Evolutionary conservation across 106 monocot species (phyloP), one percentile per base, ranked within the genome.

Genomic region (Platanthera guangdongensis): DNA sequence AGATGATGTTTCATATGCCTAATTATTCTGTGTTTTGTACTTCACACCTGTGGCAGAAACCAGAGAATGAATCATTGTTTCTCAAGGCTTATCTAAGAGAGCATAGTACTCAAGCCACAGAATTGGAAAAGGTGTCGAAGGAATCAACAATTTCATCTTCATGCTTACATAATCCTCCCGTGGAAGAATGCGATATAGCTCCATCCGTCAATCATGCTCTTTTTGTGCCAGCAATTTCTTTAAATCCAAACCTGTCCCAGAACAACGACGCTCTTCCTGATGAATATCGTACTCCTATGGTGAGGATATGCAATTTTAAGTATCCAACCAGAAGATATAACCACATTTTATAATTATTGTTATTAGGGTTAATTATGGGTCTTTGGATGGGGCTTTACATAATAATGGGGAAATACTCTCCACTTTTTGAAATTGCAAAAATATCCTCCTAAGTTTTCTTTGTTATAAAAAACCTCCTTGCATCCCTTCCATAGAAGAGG

Each of bases 51-150:
- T 18, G 74, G 75, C 72, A 89, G 90, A 82, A 81, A 73, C 84
- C 88, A 67, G 85, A 87, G 53, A 78, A 85, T 74, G 81, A 81
- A 59, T 70, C 68, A 70, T 52, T 57, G 49, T 80, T 25, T 49
- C 57, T 88, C 14, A 81, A 81, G 52, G 81, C 81, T 77, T 68
- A 50, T 50, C 51, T 86, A 9, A 65, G 21, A 68, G 70, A 80
- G 63, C 79, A 88, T 54, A 74, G 52, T 4, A 48, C 39, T 8
- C 32, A 78, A 63, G 74, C 82, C 3, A 49, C 55, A 47, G 78
- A 85, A 64, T 55, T 90, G 50, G 71, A 88, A 39, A 82, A 75
- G 18, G 68, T 85, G 68, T 53, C 88, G 57, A 57, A 79, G 78
- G 79, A 82, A 47, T n/a, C 83, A 69, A 81, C n/a, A 48, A 76